phyloP scores from a whole-genome alignment of 1,139 yeast species.

The Lodderomyces parapsilosis region DNA sequence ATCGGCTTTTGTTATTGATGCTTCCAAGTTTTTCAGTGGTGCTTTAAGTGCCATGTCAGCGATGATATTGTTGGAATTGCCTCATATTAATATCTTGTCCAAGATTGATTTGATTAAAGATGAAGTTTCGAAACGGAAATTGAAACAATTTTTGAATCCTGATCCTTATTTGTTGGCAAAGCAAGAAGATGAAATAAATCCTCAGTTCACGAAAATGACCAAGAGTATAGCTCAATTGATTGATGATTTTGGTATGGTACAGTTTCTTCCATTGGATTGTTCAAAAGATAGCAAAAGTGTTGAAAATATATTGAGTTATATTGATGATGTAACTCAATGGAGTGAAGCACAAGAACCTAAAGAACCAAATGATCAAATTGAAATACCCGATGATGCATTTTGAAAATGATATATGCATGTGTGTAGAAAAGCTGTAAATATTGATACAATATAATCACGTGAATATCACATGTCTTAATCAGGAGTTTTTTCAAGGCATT shows the following conservation, averaged over 20 bases:
- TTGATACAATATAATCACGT: no score
- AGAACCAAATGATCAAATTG: constrained; percentile 82
- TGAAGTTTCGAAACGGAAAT: constrained; percentile 66
- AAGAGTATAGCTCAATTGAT: constrained; percentile 82
- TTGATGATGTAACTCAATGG: constrained; percentile 98
- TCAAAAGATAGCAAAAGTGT: constrained; percentile 74
- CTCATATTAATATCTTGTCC: constrained; percentile 87
- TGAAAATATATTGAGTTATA: constrained; percentile 80
- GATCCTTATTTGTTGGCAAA: constrained; percentile 70
- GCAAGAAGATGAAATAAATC: constrained; percentile 52
- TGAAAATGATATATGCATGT: not conserved
- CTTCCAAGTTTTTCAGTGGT: constrained; percentile 90
- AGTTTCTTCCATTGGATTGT: constrained; percentile 86
- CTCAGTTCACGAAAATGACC: constrained; percentile 72
- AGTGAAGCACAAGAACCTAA: constrained; percentile 95
- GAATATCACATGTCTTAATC: no score
- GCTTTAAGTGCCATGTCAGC: constrained; percentile 98
- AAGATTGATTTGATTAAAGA: constrained; percentile 83
- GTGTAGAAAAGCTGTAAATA: not conserved
- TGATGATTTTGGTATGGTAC: constrained; percentile 99
- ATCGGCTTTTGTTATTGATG: constrained; percentile 90
- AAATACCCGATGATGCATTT: constrained; percentile 44
- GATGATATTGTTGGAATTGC: constrained; percentile 90
- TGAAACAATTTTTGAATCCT: constrained; percentile 85
- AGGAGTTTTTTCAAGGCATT: no score